Evolutionary conservation across 768 basidiomycete genomes (phyloP), one percentile per base, ranked within the genome.

Genomic region (Hygrophorus russula): DNA sequence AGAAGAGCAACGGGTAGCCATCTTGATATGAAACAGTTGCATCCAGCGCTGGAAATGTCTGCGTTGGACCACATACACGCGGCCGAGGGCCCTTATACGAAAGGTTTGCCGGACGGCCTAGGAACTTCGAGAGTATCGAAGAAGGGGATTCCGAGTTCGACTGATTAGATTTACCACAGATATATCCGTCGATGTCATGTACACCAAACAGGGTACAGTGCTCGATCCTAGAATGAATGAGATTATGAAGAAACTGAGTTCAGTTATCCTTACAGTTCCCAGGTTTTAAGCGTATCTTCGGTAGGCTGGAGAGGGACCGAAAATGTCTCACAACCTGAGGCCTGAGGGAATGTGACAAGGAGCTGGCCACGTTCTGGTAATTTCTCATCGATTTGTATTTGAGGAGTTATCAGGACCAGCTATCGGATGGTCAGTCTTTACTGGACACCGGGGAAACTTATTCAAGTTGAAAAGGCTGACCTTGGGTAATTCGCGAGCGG

Each of bases 391-490:
- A 49, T 37, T 42, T 73, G 57, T 45, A 86, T 70, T 9, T 56
- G 58, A 0, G 85, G 80, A 4, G 66, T 62, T 41, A 88, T 74
- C 30, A 86, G 65, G 13, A 87, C 72, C 68, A 84, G 74, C 84
- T 86, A 39, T 2, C 12, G 15, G 27, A 39, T 15, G 37, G 7
- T 36, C 12, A 29, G 20, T 34, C 33, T 19, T n/a, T 12, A 12
- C 14, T 19, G 13, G 17, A 42, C 13, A 17, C 6, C 29, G 28
- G 11, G n/a, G 28, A 24, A 10, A 13, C 13, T 15, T 41, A 14
- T 31, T n/a, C 4, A 17, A 20, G 13, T 36, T 27, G 5, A 19
- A 35, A 19, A 36, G 49, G 17, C 62, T 12, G 53, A 76, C 84
- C 69, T 78, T 78, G 18, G 73, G 49, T 28, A 74, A 58, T 44